These are phyloP conservation scores for Luffa acutangula DNA, from an alignment of 306 rosid species.

Conservation along the genomic window DNA sequence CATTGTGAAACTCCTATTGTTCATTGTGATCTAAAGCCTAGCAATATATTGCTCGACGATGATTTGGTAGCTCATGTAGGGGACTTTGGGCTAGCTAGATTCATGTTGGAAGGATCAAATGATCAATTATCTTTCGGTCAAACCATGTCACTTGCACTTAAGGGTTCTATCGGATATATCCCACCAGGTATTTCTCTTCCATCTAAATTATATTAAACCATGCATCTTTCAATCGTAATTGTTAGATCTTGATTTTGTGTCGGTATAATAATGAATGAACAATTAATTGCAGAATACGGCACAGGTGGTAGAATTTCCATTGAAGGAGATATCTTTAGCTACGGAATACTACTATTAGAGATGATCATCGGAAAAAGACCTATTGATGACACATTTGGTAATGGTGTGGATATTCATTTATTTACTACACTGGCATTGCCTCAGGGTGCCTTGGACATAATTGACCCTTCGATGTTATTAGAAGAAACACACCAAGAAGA, in stretches of 20 bases:
- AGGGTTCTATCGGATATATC: slow-evolving; percentile 25
- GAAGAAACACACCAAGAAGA: too few relatives aligned
- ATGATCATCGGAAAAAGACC: slow-evolving; percentile 22
- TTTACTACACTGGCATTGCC: slow-evolving; percentile 11
- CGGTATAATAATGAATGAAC: too few relatives aligned
- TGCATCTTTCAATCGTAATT: not conserved
- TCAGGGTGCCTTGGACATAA: not conserved
- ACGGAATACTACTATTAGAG: slow-evolving; percentile 5
- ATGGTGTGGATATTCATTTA: slow-evolving; percentile 15
- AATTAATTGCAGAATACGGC: not conserved
- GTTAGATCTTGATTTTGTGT: not conserved
- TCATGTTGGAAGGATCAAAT: slow-evolving; percentile 11
- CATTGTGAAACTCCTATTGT: slow-evolving; percentile 16
- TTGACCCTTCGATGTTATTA: too few relatives aligned
- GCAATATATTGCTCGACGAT: slow-evolving; percentile 8
- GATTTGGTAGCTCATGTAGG: slow-evolving; percentile 23
- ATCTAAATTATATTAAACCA: not conserved
- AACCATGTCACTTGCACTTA: not conserved
- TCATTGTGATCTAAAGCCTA: slow-evolving; percentile 16
- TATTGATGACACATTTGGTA: slow-evolving; percentile 8
- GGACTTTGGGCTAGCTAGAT: slow-evolving; percentile 20
- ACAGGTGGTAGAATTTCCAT: not conserved
- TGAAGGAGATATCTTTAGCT: too few relatives aligned
- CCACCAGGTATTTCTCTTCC: slow-evolving; percentile 16
- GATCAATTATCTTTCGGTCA: not conserved